Conservation (phyloP, 78 protist species). For the Isochrysis galbana region DNA sequence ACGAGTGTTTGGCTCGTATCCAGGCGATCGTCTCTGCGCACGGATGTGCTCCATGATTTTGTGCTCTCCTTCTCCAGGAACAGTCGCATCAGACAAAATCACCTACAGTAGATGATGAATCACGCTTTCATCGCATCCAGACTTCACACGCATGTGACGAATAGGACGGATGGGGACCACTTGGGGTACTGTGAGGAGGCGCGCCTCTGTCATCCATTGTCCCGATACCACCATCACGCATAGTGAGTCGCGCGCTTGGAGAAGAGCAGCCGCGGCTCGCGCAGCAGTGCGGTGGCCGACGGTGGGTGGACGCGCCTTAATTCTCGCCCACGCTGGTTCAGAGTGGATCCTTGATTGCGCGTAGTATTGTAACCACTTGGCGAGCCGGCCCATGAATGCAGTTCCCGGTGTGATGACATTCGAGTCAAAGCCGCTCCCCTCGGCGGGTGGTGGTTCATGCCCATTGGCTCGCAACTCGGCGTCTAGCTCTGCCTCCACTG, state of each 20-base stretch:
- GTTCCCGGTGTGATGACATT: constrained; percentile 95
- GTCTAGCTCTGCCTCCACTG: constrained; percentile 88
- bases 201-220: constrained; percentile 86
- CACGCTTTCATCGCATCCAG: neutral
- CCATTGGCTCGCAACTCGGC: constrained; percentile 23
- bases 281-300: too few species aligned
- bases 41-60: constrained; percentile 92
- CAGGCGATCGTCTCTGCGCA: constrained; percentile 77
- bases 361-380: constrained; percentile 77
- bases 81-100: constrained; percentile 38
- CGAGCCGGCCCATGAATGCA: constrained; percentile 80
- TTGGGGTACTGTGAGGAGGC: neutral
- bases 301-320: too few species aligned
- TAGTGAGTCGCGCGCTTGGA: constrained; percentile 79
- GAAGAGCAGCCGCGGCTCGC: too few species aligned
- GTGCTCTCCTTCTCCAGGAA: constrained; percentile 75
- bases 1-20: constrained; percentile 55
- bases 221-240: constrained; percentile 99
- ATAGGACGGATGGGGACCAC: too few species aligned
- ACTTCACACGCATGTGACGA: too few species aligned
- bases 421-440: constrained; percentile 79
- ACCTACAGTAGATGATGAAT: constrained; percentile 27
- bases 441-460: neutral
- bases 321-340: constrained; percentile 82
- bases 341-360: constrained; percentile 63